These are phyloP conservation scores for Magnusiomyces suaveolens DNA, from an alignment of 1,139 yeast species.

Conservation along the genomic window DNA sequence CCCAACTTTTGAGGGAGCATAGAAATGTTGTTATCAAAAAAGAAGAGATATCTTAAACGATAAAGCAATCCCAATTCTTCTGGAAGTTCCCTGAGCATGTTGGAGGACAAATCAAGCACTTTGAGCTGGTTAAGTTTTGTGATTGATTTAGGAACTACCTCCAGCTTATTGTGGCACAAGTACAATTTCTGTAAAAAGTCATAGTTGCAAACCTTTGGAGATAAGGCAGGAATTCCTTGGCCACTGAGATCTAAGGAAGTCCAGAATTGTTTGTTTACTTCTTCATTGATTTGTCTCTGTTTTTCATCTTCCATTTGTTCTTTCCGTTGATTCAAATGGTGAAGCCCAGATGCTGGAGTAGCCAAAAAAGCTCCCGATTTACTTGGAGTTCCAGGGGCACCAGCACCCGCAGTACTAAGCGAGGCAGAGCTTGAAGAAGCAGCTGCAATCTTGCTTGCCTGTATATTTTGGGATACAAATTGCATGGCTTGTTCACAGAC, in stretches of 20 bases:
- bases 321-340: conserved; percentile 1
- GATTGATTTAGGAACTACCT: conserved; percentile 56
- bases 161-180: conserved; percentile 75
- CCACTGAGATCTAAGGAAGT: conserved; percentile 89
- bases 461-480: conserved; percentile 28
- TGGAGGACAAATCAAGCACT: conserved; percentile 77
- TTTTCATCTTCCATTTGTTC: conserved; percentile 75
- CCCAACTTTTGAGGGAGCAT: conserved; percentile 81
- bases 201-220: conserved; percentile 70
- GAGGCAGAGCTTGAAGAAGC: conserved; percentile 14
- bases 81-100: conserved; percentile 62
- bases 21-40: conserved; percentile 76
- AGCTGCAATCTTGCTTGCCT: conserved; percentile 14
- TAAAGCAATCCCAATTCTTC: conserved; percentile 74
- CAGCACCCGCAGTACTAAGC: conserved; percentile 17
- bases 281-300: conserved; percentile 63
- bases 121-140: conserved; percentile 63
- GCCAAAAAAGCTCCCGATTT: neutral
- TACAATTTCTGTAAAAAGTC: conserved; percentile 79
- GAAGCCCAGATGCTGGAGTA: neutral
- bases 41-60: conserved; percentile 68
- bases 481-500: conserved; percentile 32
- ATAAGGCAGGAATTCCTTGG: conserved; percentile 64
- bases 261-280: conserved; percentile 78
- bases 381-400: conserved; percentile 4